These are phyloP conservation scores for Mallotus japonicus DNA, from an alignment of 441 rosid species.

Conservation along the genomic window DNA sequence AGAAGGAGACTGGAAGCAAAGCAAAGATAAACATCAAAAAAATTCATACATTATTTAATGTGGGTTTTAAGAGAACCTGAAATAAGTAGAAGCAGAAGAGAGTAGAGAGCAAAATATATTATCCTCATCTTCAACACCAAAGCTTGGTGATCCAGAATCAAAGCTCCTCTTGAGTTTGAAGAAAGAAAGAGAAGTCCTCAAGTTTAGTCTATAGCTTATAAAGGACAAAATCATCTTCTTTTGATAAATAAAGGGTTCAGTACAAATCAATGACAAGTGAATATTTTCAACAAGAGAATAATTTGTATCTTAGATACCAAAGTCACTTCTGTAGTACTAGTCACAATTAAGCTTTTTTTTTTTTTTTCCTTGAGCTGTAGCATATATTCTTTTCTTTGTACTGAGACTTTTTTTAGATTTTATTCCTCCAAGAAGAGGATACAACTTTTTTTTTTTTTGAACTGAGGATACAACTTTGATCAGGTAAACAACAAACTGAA, in stretches of 20 bases:
- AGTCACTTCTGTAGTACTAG: conserved; percentile 32
- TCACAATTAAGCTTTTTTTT: conserved; percentile 25
- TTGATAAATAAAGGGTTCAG: neutral
- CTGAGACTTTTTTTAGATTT: conserved; percentile 12
- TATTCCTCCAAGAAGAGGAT: no score
- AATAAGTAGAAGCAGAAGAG: conserved; percentile 30
- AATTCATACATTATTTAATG: neutral
- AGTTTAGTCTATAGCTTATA: conserved; percentile 1
- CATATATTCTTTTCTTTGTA: conserved; percentile 39
- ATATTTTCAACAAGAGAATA: conserved; percentile 25
- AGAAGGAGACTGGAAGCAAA: neutral
- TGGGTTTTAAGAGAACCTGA: conserved; percentile 32
- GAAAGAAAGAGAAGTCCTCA: conserved; percentile 4
- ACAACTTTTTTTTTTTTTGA: no score
- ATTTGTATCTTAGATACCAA: conserved; percentile 21
- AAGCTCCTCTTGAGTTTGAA: neutral
- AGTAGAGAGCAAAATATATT: conserved; percentile 18
- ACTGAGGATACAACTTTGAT: neutral
- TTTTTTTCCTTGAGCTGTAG: conserved; percentile 21
- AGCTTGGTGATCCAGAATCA: conserved; percentile 1
- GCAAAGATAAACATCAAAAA: neutral
- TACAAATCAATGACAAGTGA: conserved; percentile 8
- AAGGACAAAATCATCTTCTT: neutral
- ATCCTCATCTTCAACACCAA: conserved; percentile 33
- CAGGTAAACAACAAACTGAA: neutral